Evolutionary conservation across 345 rosid species (phyloP).

Genomic region (Camelina neglecta): DNA sequence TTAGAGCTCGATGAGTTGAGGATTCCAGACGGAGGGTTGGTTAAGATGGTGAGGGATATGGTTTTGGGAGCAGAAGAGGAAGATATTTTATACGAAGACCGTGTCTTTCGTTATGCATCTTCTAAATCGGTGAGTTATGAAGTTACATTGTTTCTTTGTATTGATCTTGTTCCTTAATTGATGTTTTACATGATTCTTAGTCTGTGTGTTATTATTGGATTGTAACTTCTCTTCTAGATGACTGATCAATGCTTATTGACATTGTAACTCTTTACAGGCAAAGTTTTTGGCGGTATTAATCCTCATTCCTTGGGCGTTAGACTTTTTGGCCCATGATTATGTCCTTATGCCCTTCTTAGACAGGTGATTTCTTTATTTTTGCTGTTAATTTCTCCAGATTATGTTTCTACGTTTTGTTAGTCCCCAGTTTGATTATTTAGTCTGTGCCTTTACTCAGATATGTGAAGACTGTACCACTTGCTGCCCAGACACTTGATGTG

Average conservation of each 20-base stretch:
- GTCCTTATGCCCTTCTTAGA: slow-evolving; percentile 93
- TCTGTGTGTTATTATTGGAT: neutral
- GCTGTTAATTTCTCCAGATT: neutral
- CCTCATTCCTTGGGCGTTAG: slow-evolving; percentile 82
- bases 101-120: slow-evolving; percentile 84
- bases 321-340: slow-evolving; percentile 89
- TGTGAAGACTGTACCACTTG: slow-evolving; percentile 94
- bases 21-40: slow-evolving; percentile 68
- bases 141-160: neutral
- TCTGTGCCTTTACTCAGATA: slow-evolving; percentile 53
- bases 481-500: slow-evolving; percentile 84
- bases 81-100: slow-evolving; percentile 89
- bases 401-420: slow-evolving; percentile 3
- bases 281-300: slow-evolving; percentile 80
- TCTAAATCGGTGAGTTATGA: slow-evolving; percentile 66
- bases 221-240: slow-evolving; percentile 9
- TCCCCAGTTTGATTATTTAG: slow-evolving; percentile 12
- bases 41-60: slow-evolving; percentile 67
- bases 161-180: slow-evolving; percentile 5
- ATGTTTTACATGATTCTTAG: neutral
- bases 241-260: slow-evolving; percentile 32
- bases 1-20: slow-evolving; percentile 43
- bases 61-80: slow-evolving; percentile 80
- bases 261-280: slow-evolving; percentile 62
- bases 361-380: slow-evolving; percentile 58